Conservation (phyloP, 192 early-diverging fungal genomes). For the Diversispora epigaea region DNA sequence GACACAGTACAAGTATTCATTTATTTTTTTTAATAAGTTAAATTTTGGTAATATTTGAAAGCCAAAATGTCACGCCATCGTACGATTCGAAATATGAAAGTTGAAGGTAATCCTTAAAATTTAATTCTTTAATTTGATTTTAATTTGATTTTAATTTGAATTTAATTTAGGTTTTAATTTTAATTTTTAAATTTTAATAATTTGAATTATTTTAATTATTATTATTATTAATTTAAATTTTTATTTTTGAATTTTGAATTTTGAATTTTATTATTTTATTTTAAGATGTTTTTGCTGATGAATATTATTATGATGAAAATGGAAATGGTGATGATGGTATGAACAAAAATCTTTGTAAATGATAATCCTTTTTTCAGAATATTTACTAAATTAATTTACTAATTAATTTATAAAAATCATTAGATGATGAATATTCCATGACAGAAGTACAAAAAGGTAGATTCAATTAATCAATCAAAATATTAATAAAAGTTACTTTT, state of each 20-base stretch:
- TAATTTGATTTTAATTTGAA: neutral
- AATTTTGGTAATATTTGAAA: too few relatives aligned
- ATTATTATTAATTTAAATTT: neutral
- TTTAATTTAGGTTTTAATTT: neutral
- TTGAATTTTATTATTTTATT: neutral
- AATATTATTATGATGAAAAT: neutral
- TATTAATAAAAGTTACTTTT: neutral
- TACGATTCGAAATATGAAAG: constrained; percentile 49
- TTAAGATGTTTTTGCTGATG: constrained; percentile 7
- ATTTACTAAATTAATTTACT: neutral
- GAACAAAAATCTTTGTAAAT: too few relatives aligned
- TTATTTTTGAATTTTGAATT: neutral
- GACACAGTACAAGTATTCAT: too few relatives aligned
- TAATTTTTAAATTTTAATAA: neutral
- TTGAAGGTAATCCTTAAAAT: constrained; percentile 43
- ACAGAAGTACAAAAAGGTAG: too few relatives aligned
- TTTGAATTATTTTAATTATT: too few relatives aligned
- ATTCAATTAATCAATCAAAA: neutral
- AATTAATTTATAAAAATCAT: neutral
- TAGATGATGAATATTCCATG: neutral
- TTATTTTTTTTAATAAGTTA: too few relatives aligned
- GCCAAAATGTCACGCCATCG: constrained; percentile 53
- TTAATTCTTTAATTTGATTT: neutral
- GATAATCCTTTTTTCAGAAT: neutral
- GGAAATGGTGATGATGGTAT: neutral